These are phyloP conservation scores for Athelia sp. DNA, from an alignment of 1,284 basidiomycete species.

Conservation along the genomic window DNA sequence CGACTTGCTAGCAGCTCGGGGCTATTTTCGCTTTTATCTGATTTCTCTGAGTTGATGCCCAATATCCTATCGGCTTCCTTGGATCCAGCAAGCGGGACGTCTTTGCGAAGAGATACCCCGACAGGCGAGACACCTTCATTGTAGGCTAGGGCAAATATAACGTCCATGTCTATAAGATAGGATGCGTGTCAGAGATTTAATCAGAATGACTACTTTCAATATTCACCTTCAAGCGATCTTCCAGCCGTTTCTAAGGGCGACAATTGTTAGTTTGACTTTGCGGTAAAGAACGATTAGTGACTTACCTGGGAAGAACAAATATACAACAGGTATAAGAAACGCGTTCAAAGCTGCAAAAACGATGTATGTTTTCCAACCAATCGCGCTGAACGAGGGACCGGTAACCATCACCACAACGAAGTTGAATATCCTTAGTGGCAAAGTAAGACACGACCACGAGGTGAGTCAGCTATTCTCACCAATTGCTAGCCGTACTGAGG, in stretches of 20 bases:
- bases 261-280: neutral
- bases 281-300: neutral
- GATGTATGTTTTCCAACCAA: constrained; percentile 60
- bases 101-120: constrained; percentile 47
- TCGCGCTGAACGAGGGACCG: constrained; percentile 59
- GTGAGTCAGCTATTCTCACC: constrained; percentile 30
- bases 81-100: constrained; percentile 49
- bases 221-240: constrained; percentile 53
- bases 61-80: constrained; percentile 50
- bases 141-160: constrained; percentile 56
- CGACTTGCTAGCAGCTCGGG: no score
- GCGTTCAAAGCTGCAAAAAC: constrained; percentile 61
- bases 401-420: constrained; percentile 66
- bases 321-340: constrained; percentile 55
- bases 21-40: no score
- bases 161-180: constrained; percentile 50
- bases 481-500: constrained; percentile 48
- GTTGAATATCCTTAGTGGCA: constrained; percentile 51
- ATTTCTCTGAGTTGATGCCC: constrained; percentile 21
- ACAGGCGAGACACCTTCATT: constrained; percentile 55
- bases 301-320: constrained; percentile 55
- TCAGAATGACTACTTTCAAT: neutral
- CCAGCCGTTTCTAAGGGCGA: constrained; percentile 46
- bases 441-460: constrained; percentile 24
- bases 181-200: neutral